phyloP scores from a whole-genome alignment of 495 filamentous ascomycete genomes.

The Neurospora sp. region DNA sequence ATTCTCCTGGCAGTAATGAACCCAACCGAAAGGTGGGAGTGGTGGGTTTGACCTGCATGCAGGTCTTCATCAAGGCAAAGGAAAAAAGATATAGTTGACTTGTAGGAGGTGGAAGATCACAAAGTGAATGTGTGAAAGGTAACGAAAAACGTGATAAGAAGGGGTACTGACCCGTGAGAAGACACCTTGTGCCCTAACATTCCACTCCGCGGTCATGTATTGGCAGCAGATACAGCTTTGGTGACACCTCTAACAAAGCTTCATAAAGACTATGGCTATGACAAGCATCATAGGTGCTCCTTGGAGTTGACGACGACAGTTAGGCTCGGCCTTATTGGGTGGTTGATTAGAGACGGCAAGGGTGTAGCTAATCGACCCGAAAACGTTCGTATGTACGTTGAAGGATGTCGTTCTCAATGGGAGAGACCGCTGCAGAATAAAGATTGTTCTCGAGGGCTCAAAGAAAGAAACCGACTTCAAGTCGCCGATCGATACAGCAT shows the following conservation, averaged over 20 bases:
- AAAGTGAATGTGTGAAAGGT: neutral
- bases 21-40: neutral
- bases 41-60: too few species aligned
- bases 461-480: neutral
- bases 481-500: neutral
- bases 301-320: neutral
- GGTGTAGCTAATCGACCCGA: neutral
- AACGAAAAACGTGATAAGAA: neutral
- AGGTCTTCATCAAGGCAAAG: too few species aligned
- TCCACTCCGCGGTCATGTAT: neutral
- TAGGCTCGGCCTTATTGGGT: neutral
- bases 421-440: neutral
- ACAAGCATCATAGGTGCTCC: neutral
- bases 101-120: neutral
- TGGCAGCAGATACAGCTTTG: neutral
- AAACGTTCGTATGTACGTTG: neutral
- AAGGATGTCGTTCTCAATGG: neutral
- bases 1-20: neutral
- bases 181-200: neutral
- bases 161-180: neutral
- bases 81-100: neutral
- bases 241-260: neutral
- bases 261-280: neutral
- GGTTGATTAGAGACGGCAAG: neutral
- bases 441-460: neutral